Evolutionary conservation across 2,329 filamentous ascomycete species (phyloP), one percentile per base, ranked within the genome.

Genomic region (Neofusicoccum ribis): DNA sequence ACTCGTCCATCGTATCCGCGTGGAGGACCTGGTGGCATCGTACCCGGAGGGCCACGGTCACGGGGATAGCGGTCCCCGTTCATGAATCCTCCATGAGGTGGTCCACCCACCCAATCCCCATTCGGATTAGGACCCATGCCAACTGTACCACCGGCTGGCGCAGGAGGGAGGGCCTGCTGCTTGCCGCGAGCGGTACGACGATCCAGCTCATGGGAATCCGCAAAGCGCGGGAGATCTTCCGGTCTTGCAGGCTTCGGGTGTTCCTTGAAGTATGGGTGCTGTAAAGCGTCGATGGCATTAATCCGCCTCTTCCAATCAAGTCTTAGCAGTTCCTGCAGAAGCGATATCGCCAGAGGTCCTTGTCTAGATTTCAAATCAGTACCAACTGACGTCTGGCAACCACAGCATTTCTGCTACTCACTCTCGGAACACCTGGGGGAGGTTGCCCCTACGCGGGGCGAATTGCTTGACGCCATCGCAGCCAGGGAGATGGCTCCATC

Each of bases 191-290:
- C 94, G 78, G 94, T 96, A 75, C 93, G 88, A 59, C 94, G 87
- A 75, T 99, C 95, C n/a, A 98, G 83, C 77, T 99, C 95, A 78
- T 99, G 95, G 50, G 93, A 97, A 72, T 97, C 94, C 74, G 96
- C 92, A 73, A 97, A 98, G 15, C 82, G 86, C 2, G 95, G 95
- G n/a, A 99, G 85, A 59, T 98, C 93, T 68, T 90, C 89, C 1
- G 95, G 92, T 64, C 86, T 86, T 44, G 93, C 88, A 8, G 95
- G 95, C 4, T 90, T 82, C 3, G 95, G 95, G 1, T 85, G 79
- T 65, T 87, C 90, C 67, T 87, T 89, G 81, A 99, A 98, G 78
- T 97, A 99, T 0, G 92, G 88, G 72, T 99, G 95, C 68, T 96
- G 86, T 23, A 99, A 82, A 1, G 95, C 95, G 78, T 99, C 95